Base-by-base conservation (phyloP, 768 basidiomycete species). In the Russula earlei region DNA sequence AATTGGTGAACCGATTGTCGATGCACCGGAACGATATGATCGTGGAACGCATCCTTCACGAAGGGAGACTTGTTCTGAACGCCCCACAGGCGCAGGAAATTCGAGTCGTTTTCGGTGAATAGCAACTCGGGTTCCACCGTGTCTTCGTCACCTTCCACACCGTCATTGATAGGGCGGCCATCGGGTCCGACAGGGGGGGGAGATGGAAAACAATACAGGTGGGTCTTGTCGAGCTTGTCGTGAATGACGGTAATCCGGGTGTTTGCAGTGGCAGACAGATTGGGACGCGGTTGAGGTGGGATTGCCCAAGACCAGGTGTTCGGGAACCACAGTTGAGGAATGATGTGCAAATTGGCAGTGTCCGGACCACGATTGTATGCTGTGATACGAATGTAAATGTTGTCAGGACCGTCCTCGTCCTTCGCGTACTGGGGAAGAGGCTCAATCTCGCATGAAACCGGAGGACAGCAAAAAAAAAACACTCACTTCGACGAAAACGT, bases 71-170 rank as follows among this genome's bases (percentile, higher is more conserved):
- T 75, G 73, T 99, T 99, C 62, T 83, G 74, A 7, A 89, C 93
- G 20, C 85, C 87, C 68, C 97, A 99, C 24, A 99, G 76, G 52
- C 96, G 81, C 66, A 78, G 77, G 68, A 86, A 95, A 75, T 99
- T 99, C 59, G 95, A 96, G 67, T 98, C 90, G 69, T 98, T 99
- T 65, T 97, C 95, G 14, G 93, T 94, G 69, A 99, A 99, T 17
- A 98, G 69, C 34, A 99, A 74, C 9, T 89, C 83, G 0, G 96
- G 94, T 41, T 87, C 81, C 19, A 91, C 77, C 29, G 80, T 77
- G 41, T 85, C 85, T 34, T 77, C 75, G 14, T 82, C 82, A 20
- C 81, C 80, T 61, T 86, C 80, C 20, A 77, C 77, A 59, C 77
- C 74, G 51, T 56, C 53, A 4, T 59, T 54, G 29, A 81, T 80